Evolutionary conservation across 225 moss, liverwort and hornwort genomes (phyloP), one percentile per base, ranked within the genome.

Genomic region (Climacium dendroides): DNA sequence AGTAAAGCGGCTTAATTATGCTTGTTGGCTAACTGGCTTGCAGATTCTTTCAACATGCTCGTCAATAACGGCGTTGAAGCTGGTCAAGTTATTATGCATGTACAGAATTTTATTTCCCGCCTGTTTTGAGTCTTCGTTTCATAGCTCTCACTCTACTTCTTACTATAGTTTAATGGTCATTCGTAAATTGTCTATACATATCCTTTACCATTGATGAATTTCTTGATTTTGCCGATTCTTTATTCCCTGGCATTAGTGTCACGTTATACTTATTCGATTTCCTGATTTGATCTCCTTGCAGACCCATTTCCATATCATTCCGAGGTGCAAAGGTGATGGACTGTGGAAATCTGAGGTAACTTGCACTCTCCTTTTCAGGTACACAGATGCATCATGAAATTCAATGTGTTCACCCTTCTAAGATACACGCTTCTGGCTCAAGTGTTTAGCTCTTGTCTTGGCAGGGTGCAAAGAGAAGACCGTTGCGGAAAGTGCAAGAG

Each of bases 31-130:
- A 45, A 80, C 53, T 62, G 74, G 59, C 58, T 66, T 80, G 88
- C 94, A 94, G 94, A 94, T 81, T 94, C 94, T 20, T 94, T 94
- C 89, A 94, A 94, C 87, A 91, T 94, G 94, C 92, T 94, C 74
- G 94, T 92, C 39, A 94, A 94, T n/a, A 94, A 91, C 66, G 94
- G 94, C 45, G 86, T 92, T 74, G 94, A 93, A 59, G 94, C 94
- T 85, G 94, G 94, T 86, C 93, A 94, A 94, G 94, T 94, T 83
- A 91, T 94, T 48, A 91, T 93, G 91, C 94, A 94, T 90, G 94
- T 94, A 93, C 64, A 82, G 34, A 72, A 50, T 73, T 82, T 69
- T 32, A 61, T 20, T 62, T 25, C 50, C 29, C 6, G n/a, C 13
- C 48, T 54, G 28, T 35, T 80, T 75, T 34, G 25, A 63, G 39